Evolutionary conservation across 2,329 filamentous ascomycete species (phyloP).

Genomic region (Scedosporium aurantiacum): DNA sequence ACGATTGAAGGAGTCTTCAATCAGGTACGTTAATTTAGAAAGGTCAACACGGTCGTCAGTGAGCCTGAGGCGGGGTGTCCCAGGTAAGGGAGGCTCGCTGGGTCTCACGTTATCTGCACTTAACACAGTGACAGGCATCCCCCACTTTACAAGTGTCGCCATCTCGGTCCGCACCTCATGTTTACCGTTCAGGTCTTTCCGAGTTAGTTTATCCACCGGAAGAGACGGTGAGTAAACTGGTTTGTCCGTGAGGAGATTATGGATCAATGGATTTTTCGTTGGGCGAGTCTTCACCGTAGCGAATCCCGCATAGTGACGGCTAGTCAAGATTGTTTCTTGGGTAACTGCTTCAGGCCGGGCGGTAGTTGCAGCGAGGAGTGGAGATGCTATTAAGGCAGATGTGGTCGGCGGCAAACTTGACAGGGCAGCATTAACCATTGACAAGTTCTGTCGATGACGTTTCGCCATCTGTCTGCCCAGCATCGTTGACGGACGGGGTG

Average conservation of each 20-base stretch:
- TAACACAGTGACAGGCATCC: conserved; percentile 74
- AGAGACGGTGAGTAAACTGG: conserved; percentile 86
- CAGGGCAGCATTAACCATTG: conserved; percentile 58
- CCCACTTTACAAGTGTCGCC: conserved; percentile 80
- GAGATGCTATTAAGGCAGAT: conserved; percentile 81
- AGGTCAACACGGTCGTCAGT: conserved; percentile 77
- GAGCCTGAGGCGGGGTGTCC: conserved; percentile 52
- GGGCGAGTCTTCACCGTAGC: conserved; percentile 43
- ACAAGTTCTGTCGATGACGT: conserved; percentile 58
- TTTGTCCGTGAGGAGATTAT: conserved; percentile 93
- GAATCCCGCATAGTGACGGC: conserved; percentile 13
- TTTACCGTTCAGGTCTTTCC: conserved; percentile 5
- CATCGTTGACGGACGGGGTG: conserved; percentile 9
- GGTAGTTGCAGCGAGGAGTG: conserved; percentile 59
- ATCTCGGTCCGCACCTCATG: conserved; percentile 11
- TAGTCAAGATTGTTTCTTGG: neutral
- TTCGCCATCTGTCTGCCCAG: conserved; percentile 15
- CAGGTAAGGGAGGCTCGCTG: conserved; percentile 58
- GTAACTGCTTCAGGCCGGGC: conserved; percentile 27
- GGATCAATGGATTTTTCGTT: conserved; percentile 73
- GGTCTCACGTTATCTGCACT: conserved; percentile 25
- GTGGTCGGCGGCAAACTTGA: conserved; percentile 71
- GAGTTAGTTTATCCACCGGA: conserved; percentile 43
- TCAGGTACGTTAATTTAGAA: conserved; percentile 69
- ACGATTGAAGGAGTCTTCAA: conserved; percentile 85